Percentiles rank a stretch among this genome's conserved stretches.
Conservation (phyloP, 1,284 basidiomycete genomes). For the Irpex lacteus region DNA sequence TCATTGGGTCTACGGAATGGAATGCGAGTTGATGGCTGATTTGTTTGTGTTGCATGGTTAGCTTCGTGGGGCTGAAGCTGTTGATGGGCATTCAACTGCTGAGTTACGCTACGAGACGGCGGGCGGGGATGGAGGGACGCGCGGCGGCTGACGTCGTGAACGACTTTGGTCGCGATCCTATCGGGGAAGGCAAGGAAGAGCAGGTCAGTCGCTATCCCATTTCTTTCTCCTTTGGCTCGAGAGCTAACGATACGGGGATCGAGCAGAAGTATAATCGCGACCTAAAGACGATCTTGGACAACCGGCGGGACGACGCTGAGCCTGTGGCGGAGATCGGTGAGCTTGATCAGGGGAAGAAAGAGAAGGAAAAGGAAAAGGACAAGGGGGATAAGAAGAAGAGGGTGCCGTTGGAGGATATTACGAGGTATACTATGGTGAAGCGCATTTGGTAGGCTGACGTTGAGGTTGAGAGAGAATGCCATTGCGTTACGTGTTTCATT, state of each 20-base stretch:
- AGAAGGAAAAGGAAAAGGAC: constrained; percentile 21
- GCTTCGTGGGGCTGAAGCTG: constrained; percentile 82
- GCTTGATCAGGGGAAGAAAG: constrained; percentile 31
- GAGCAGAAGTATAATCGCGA: constrained; percentile 76
- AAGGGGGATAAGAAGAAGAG: constrained; percentile 52
- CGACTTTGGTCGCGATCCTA: constrained; percentile 81
- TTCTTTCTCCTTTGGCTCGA: neutral
- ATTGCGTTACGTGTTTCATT: neutral
- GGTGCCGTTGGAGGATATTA: constrained; percentile 81
- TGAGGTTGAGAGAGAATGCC: neutral
- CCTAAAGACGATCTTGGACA: constrained; percentile 69
- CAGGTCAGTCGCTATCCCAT: constrained; percentile 45
- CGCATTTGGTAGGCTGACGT: constrained; percentile 68
- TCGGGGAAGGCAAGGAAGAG: constrained; percentile 86
- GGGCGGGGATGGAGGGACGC: constrained; percentile 75
- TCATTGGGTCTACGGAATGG: no score
- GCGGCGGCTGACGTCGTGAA: constrained; percentile 73
- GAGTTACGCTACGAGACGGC: constrained; percentile 76
- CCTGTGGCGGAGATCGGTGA: constrained; percentile 73
- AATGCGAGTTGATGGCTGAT: no score
- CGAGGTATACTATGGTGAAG: constrained; percentile 92
- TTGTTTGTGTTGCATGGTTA: constrained; percentile 25
- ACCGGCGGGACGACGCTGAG: constrained; percentile 64
- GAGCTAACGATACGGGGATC: neutral
- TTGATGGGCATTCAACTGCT: constrained; percentile 86